Evolutionary conservation across 2,329 filamentous ascomycete genomes (phyloP).

Genomic region (Sclerotinia sclerotiorum): DNA sequence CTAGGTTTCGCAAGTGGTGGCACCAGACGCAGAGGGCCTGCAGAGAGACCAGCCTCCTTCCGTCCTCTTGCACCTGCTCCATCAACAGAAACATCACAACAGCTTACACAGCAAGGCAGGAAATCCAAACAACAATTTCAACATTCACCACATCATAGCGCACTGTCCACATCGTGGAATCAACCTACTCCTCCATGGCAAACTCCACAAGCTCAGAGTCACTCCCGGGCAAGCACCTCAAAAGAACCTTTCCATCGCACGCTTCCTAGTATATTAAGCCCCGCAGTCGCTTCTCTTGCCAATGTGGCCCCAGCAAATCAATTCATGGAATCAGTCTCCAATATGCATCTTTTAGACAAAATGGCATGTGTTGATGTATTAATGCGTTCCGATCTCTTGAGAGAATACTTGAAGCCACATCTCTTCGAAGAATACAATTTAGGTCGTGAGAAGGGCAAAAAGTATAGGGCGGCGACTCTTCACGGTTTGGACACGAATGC

Average conservation of each 20-base stretch:
- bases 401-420: constrained; percentile 4
- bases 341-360: not conserved
- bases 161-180: not conserved
- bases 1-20: no score
- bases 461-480: not conserved
- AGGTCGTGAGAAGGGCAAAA: not conserved
- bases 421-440: not conserved
- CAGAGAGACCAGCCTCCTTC: not conserved
- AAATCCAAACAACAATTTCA: not conserved
- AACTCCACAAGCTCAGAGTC: not conserved
- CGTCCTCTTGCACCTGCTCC: not conserved
- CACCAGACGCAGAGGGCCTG: not conserved
- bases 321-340: not conserved
- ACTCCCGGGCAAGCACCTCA: not conserved
- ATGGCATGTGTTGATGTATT: constrained; percentile 3
- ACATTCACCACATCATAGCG: not conserved
- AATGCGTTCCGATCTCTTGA: not conserved
- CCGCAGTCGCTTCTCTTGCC: not conserved
- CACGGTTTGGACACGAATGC: not conserved
- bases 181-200: not conserved
- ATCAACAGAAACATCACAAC: not conserved
- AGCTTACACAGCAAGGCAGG: not conserved
- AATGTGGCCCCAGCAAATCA: not conserved
- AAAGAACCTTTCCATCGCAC: not conserved
- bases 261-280: not conserved